Base-by-base conservation (phyloP, 2,329 filamentous ascomycete species). In the Zymoseptoria crescenta region DNA sequence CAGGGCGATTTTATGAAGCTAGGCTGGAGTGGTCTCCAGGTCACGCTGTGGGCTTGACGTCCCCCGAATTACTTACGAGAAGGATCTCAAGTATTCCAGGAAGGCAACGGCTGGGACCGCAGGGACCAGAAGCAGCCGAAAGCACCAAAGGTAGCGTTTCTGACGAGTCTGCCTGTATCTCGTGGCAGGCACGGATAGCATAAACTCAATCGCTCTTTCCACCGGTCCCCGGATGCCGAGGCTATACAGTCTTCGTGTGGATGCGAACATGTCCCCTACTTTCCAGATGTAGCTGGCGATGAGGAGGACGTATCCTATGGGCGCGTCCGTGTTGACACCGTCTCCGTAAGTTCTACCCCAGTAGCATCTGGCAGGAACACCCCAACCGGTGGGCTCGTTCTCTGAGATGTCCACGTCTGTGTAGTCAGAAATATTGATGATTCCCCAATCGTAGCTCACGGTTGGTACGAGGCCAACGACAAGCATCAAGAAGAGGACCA, bases 211-310 rank as follows among this genome's bases (percentile, higher is more conserved):
- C 4, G 56, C 19, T 20, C 56, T 52, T 19, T 64, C 59, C 21
- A 58, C 41, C 2, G 63, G 65, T 10, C 58, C 49, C 5, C 63
- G 62, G 50, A 69, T 41, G 7, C 56, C 58, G 21, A 51, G 41
- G 8, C 57, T 55, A 35, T 64, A 68, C 0, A 56, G 27, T n/a
- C 29, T 57, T 13, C 59, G 52, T 8, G 62, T 54, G 5, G 57
- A 49, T 24, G 53, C 53, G 52, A 65, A 68, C 24, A 69, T 55
- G 1, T 62, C 62, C 4, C 64, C 63, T 29, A 68, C 41, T 55
- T 70, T 70, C 67, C 67, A 69, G 7, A 68, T n/a, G 52, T 70
- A 69, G 48, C 59, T 62, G 8, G 65, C 27, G 27, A 68, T 57
- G 2, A 70, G 63, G 8, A 69, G 60, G 8, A 63, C 45, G 49